Percentiles rank a stretch among this genome's conserved stretches.
Evolutionary conservation across 2,329 filamentous ascomycete genomes (phyloP).

Genomic region (Trichoderma asperellum): DNA sequence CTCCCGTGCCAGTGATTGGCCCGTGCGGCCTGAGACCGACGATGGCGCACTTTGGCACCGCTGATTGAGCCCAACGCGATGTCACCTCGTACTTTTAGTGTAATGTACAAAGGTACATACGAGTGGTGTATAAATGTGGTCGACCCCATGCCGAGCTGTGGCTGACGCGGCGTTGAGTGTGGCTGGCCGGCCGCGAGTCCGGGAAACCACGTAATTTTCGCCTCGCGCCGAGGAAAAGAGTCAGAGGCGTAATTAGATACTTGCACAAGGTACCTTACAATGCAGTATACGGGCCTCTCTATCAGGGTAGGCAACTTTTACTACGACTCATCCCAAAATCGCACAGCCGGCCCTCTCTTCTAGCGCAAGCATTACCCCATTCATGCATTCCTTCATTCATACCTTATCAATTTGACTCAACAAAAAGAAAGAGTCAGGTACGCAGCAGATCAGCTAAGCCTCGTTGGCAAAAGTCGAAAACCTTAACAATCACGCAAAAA

Average conservation of each 20-base stretch:
- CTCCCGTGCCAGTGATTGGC: conserved; percentile 19
- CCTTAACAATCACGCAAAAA: neutral
- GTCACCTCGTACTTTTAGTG: neutral
- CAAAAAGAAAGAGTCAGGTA: neutral
- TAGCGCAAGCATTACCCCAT: neutral
- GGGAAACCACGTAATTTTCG: conserved; percentile 15
- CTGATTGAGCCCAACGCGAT: conserved; percentile 23
- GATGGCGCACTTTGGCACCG: conserved; percentile 26
- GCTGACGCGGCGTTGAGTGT: conserved; percentile 21
- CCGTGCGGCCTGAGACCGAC: conserved; percentile 17
- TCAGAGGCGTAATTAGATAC: neutral
- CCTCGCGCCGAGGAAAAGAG: conserved; percentile 4
- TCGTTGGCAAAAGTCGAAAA: neutral
- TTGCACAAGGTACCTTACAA: too few relatives aligned
- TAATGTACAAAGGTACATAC: neutral
- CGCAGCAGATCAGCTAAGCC: neutral
- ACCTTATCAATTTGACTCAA: neutral
- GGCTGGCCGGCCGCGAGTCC: neutral
- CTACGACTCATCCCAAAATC: neutral
- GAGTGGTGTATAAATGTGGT: too few relatives aligned
- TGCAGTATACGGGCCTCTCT: neutral
- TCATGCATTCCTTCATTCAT: neutral
- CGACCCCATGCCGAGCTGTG: conserved; percentile 18
- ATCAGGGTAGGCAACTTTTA: neutral
- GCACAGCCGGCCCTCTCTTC: conserved; percentile 4